Evolutionary conservation across 2,329 filamentous ascomycete genomes (phyloP).

Genomic region (Aspergillus candidus): DNA sequence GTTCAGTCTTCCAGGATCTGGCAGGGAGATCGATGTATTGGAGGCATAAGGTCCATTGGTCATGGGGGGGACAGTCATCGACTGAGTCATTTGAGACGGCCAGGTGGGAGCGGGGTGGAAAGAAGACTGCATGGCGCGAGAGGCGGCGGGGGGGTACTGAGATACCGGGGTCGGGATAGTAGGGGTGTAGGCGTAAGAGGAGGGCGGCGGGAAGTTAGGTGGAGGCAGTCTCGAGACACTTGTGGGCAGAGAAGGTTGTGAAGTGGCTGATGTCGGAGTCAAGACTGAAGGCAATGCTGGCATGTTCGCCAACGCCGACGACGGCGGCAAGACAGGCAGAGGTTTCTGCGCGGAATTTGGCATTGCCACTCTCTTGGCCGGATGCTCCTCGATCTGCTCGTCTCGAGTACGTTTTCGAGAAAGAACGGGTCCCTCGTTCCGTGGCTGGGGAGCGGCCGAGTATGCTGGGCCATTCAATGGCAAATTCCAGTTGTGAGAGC

Average conservation of each 20-base stretch:
- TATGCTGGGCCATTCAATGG: slow-evolving; percentile 21
- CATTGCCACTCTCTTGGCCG: slow-evolving; percentile 46
- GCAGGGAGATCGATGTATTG: slow-evolving; percentile 23
- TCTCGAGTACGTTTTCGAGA: slow-evolving; percentile 57
- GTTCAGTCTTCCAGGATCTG: slow-evolving; percentile 41
- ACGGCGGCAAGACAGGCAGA: slow-evolving; percentile 21
- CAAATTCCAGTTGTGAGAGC: slow-evolving; percentile 24
- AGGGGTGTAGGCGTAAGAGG: slow-evolving; percentile 44
- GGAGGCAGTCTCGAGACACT: slow-evolving; percentile 56
- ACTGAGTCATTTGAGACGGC: slow-evolving; percentile 38
- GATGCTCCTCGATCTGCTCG: slow-evolving; percentile 48
- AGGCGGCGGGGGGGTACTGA: slow-evolving; percentile 58
- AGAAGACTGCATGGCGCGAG: slow-evolving; percentile 67
- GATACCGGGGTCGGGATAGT: slow-evolving; percentile 36
- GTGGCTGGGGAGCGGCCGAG: slow-evolving; percentile 18
- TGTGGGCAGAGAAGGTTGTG: slow-evolving; percentile 26
- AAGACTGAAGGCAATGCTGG: slow-evolving; percentile 31
- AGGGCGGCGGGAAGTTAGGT: slow-evolving; percentile 64
- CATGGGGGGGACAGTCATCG: slow-evolving; percentile 26
- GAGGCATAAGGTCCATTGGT: slow-evolving; percentile 20
- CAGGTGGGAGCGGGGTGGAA: slow-evolving; percentile 56
- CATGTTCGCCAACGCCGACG: slow-evolving; percentile 19
- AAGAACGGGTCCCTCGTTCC: slow-evolving; percentile 17
- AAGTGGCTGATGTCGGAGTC: slow-evolving; percentile 29
- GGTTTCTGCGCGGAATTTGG: slow-evolving; percentile 19